Evolutionary conservation across 129 eudicot genomes (phyloP), one percentile per base, ranked within the genome.

Genomic region (Saussurea involucrata): DNA sequence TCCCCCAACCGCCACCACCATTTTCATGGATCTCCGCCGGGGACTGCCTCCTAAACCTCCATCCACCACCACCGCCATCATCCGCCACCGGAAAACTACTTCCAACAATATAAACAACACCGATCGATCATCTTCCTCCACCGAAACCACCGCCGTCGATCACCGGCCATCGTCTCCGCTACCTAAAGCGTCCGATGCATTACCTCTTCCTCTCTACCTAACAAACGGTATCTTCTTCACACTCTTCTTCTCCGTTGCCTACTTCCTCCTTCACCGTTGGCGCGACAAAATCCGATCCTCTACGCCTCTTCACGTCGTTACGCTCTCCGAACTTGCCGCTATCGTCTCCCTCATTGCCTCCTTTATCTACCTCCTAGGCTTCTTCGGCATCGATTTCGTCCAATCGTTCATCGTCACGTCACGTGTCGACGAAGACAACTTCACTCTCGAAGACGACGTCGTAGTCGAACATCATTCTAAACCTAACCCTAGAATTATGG

Each of bases 181-280:
- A 18, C 92, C 87, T 0, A 90, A 90, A 74, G 92, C 96, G 1
- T 90, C 96, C 63, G 96, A 90, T 53, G 96, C 96, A 63, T 86
- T 90, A 10, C 96, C 96, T 0, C 79, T 90, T n/a, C 92, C 96
- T 8, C 84, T 90, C 4, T 90, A 90, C 82, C 90, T 90, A 46
- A 90, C 96, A 3, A 90, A 87, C 85, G 92, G 86, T 53, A 73
- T 90, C 42, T 90, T 90, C 90, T 81, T 90, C 87, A 81, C 92
- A 37, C 86, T 90, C 64, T 90, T 90, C 78, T 85, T 90, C 88
- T 85, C 81, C 69, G 87, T 90, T 57, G 85, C 92, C 9, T 87
- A 87, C 71, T 90, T 77, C 78, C 96, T 87, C 72, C 96, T 90
- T 67, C 90, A 83, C 89, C 83, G 92, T 0, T 90, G 92, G 92